Evolutionary conservation across 2,329 filamentous ascomycete species (phyloP), one percentile per base, ranked within the genome.

Genomic region (Beauveria caledonica): DNA sequence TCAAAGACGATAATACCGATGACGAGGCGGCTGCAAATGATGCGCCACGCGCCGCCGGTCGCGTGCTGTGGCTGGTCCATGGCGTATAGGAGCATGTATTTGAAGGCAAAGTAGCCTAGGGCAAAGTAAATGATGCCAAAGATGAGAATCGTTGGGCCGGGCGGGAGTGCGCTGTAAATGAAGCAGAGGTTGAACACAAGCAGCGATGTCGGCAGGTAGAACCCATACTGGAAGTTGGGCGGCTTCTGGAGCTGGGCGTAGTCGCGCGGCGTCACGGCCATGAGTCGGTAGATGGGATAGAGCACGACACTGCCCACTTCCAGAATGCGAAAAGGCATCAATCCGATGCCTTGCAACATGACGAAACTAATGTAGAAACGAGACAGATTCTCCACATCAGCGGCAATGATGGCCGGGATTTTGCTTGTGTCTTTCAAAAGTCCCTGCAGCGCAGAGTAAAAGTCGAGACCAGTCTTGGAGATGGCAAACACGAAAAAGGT

Each of bases 31-130:
- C 94, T 91, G 74, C 92, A 96, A 64, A 99, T 96, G 82, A 99
- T 96, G 53, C 89, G 88, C 94, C 94, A 99, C 5, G 92, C 92
- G 63, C 88, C 86, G 21, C 95, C 95, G 0, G 93, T 97, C 17
- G 92, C 91, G 70, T 96, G 92, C 69, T 95, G 91, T 17, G 91
- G 89, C 71, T 97, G 93, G 68, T 97, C 92, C 94, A 99, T 99
- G 36, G 94, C 92, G 72, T 99, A 99, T 5, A 99, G 80, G 5
- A 99, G 80, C 77, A 99, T 95, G 74, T 99, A 99, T 72, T 97
- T 97, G 82, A 96, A 95, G 36, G 90, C 89, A 70, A 93, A 93
- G 71, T 90, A 89, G 21, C 92, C 92, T 15, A 96, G 82, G 21
- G 84, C 71, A 67, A 95, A 96, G 73, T 95, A 99, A 13, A 90